Base-by-base conservation (phyloP, 441 rosid species). In the Breynia disticha region DNA sequence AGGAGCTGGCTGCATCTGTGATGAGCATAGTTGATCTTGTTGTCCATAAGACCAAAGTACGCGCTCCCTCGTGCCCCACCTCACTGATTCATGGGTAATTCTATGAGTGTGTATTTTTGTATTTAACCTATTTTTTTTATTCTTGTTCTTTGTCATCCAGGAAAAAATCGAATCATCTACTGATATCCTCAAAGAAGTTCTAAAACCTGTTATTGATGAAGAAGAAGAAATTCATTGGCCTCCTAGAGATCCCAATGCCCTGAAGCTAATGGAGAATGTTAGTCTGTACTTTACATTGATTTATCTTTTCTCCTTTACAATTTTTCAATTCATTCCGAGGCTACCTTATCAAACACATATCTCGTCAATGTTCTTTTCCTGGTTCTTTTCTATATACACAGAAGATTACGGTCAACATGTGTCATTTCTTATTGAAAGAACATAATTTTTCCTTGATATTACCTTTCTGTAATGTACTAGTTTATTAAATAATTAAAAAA, bases 151-250 rank as follows among this genome's bases (percentile, higher is more conserved):
- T 39, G 28, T 67, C 39, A 32, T 67, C 35, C 71, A 90, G 95
- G 96, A 90, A 73, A 85, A 68, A 73, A 90, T 90, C 48, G 93
- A 87, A 49, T 73, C 87, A 48, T 68, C 98, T 32, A 90, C 96
- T 45, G 96, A 83, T 76, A 70, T 90, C 71, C 90, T 90, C 54
- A 80, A 82, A 76, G 79, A 56, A 53, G 74, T 90, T 64, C 62
- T 90, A 57, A 76, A 73, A 65, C 98, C 90, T 46, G 87, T 77
- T 35, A 73, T 83, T 50, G 73, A 74, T 63, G 86, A 70, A 61
- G 80, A 65, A 52, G 84, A 79, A 66, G 98, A 85, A 72, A 77
- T 77, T 53, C 14, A 66, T 35, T 87, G 96, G 98, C 95, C 96
- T 69, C 96, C 96, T n/a, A 76, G 66, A 69, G 83, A 80, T 68